Evolutionary conservation across 345 rosid species (phyloP).

Genomic region (Psidium guajava): DNA sequence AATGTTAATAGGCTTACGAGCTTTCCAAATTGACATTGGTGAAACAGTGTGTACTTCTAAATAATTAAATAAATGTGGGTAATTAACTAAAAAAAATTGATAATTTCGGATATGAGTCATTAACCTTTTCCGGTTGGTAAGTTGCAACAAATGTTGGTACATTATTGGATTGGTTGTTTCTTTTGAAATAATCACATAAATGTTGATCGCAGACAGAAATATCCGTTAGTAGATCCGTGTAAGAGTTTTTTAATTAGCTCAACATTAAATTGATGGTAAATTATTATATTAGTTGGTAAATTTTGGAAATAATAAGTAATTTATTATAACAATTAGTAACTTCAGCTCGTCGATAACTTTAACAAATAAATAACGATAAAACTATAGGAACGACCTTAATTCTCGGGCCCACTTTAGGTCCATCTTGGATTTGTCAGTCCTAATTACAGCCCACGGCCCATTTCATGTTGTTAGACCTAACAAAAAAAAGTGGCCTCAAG

Average conservation of each 20-base stretch:
- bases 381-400: background rate
- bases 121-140: rapidly evolving
- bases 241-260: no score
- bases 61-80: no score
- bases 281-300: background rate
- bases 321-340: background rate
- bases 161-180: no score
- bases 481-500: background rate
- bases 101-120: background rate
- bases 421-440: background rate
- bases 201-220: background rate
- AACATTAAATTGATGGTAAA: background rate
- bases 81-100: background rate
- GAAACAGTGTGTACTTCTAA: background rate
- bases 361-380: background rate
- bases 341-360: background rate
- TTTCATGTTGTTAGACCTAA: background rate
- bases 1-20: no score
- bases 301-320: background rate
- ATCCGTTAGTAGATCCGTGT: background rate
- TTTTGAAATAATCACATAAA: background rate
- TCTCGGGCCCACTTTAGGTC: background rate
- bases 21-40: background rate
- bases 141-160: background rate
- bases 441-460: background rate